Base-by-base conservation (phyloP, 805 yeast species). In the Ogataea allantospora region DNA sequence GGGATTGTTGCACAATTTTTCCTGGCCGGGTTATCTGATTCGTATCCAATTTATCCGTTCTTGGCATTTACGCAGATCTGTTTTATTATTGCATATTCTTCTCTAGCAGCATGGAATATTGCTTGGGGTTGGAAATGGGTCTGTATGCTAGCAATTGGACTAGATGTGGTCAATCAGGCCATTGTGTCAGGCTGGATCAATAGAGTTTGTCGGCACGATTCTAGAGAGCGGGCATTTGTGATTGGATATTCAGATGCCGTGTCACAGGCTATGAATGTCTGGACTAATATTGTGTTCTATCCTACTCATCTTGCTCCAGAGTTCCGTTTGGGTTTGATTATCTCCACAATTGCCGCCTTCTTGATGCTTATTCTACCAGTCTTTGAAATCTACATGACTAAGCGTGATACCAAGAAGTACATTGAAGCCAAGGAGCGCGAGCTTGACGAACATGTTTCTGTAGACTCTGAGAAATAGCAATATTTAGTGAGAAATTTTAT, bases 171-270 rank as follows among this genome's bases (percentile, higher is more conserved):
- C 27, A 56, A 64, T 40, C 73, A 68, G 53, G 58, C 67, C 3
- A 55, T 66, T 30, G 62, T 68, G 11, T 67, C 71, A 6, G 72
- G 71, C 6, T 66, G 68, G 64, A 62, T 64, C 30, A 67, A 65
- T 39, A 55, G 66, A 18, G 55, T 57, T 2, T 55, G 64, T 27
- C 67, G 71, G 21, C 67, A 74, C 44, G 86, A 80, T 54, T 55
- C 75, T 17, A 78, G 80, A 60, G 82, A 77, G 50, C 66, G 85
- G 51, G 82, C 85, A 0, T 64, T 80, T 31, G 80, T 78, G 1
- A 60, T 80, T 33, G 85, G 57, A 10, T 55, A 45, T 36, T 52
- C 58, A 2, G 58, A 55, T 40, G 58, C 58, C 2, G 56, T 55
- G 14, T 68, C 73, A 7, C 71, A 68, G 38, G 70, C 71, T 7